phyloP scores from a whole-genome alignment of 306 rosid species.

The Crotalaria pallida region DNA sequence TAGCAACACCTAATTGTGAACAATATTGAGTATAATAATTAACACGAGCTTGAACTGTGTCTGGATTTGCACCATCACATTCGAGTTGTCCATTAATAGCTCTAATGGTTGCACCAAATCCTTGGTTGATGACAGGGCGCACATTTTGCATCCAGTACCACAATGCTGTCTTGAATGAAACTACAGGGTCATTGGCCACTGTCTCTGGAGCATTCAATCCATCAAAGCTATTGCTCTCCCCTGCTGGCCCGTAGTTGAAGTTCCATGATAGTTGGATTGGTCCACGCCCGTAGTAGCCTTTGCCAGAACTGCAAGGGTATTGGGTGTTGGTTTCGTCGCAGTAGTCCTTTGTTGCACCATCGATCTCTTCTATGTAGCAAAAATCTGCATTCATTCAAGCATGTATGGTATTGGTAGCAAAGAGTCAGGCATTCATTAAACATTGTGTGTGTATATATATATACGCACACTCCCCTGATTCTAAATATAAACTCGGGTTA shows the following conservation, averaged over 20 bases:
- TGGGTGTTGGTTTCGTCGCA: constrained; percentile 62
- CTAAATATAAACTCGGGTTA: too few relatives aligned
- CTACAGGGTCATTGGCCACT: constrained; percentile 47
- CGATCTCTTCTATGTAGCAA: constrained; percentile 82
- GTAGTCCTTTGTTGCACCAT: constrained; percentile 70
- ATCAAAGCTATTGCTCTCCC: constrained; percentile 53
- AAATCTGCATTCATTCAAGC: constrained; percentile 33
- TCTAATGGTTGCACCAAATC: constrained; percentile 80
- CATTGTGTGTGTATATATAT: too few relatives aligned
- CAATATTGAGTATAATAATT: constrained; percentile 58
- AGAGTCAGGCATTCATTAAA: not conserved
- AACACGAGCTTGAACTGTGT: constrained; percentile 46
- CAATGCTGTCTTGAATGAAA: constrained; percentile 73
- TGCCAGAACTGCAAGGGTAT: constrained; percentile 60
- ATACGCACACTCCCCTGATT: too few relatives aligned
- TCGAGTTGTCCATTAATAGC: constrained; percentile 86
- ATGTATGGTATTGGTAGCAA: too few relatives aligned
- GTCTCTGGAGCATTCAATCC: constrained; percentile 69
- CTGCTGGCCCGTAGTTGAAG: constrained; percentile 79
- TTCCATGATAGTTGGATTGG: constrained; percentile 91
- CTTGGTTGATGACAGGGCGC: constrained; percentile 47
- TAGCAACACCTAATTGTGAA: constrained; percentile 51
- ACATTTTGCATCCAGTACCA: constrained; percentile 85
- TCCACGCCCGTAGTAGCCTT: constrained; percentile 80
- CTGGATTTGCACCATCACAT: constrained; percentile 53